These are phyloP conservation scores for Raffaelea deltoideospora DNA, from an alignment of 2,329 filamentous ascomycete species.

Conservation along the genomic window DNA sequence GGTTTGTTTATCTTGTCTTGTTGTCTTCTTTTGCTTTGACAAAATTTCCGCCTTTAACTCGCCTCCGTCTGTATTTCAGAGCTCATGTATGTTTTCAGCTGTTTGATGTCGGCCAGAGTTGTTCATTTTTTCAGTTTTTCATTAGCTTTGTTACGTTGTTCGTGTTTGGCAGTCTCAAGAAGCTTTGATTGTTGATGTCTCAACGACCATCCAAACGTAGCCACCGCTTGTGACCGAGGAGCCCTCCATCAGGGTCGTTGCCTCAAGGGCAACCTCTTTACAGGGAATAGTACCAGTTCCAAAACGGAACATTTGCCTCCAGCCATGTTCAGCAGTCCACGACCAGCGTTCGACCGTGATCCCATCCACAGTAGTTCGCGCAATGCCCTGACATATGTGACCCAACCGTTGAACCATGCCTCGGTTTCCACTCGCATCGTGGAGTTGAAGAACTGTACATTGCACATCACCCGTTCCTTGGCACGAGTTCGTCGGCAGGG, in stretches of 20 bases:
- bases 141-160: neutral
- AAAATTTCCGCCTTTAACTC: no score
- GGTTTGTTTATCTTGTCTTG: neutral
- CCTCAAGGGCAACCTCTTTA: neutral
- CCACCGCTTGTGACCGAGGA: neutral
- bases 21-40: neutral
- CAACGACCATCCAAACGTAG: slow-evolving; percentile 1
- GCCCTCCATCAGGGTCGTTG: neutral
- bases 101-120: no score
- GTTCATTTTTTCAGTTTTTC: no score
- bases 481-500: slow-evolving; percentile 10
- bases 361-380: slow-evolving; percentile 24
- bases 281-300: slow-evolving; percentile 5
- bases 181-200: neutral
- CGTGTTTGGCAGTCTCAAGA: no score
- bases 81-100: no score
- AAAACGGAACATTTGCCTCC: slow-evolving; percentile 1
- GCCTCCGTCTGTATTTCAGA: no score
- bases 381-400: slow-evolving; percentile 38
- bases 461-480: slow-evolving; percentile 5
- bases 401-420: slow-evolving; percentile 41
- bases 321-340: slow-evolving; percentile 13
- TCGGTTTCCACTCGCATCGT: slow-evolving; percentile 16
- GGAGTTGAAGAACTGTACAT: slow-evolving; percentile 25
- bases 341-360: slow-evolving; percentile 41